A percentile compares a stretch with the other conserved stretches of the same genome.
Conservation (phyloP, 2,329 filamentous ascomycete genomes). For the Curvularia verruculosa region DNA sequence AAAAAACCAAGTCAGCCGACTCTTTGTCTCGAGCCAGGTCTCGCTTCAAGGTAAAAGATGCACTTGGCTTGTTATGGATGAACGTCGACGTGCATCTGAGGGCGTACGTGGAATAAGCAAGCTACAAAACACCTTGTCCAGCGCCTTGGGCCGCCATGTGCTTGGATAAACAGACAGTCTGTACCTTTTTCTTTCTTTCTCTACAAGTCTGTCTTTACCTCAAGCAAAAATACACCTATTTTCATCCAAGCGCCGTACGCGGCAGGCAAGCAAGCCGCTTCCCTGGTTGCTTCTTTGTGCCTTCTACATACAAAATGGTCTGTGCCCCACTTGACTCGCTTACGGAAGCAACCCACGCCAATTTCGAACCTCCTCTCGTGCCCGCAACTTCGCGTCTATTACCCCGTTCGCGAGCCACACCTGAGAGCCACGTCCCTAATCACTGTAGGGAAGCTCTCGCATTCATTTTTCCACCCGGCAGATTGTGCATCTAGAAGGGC, state of each 20-base stretch:
- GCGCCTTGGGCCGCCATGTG: background rate
- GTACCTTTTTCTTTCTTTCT: background rate
- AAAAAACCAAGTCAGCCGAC: background rate
- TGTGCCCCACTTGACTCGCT: conserved; percentile 19
- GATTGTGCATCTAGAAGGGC: conserved; percentile 52
- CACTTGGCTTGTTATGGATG: background rate
- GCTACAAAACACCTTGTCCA: background rate
- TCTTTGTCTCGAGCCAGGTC: background rate
- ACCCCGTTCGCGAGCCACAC: conserved; percentile 36
- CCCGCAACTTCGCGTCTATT: conserved; percentile 40
- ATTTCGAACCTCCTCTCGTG: conserved; percentile 27
- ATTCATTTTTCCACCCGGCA: conserved; percentile 38
- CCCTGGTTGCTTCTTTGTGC: conserved; percentile 23
- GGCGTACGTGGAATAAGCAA: conserved; percentile 1
- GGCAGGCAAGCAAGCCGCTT: conserved; percentile 9
- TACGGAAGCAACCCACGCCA: conserved; percentile 22
- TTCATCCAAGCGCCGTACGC: conserved; percentile 13
- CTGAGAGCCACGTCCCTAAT: conserved; percentile 50
- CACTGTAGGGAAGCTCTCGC: conserved; percentile 49
- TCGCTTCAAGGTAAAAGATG: background rate
- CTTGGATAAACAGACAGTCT: background rate
- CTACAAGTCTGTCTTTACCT: background rate
- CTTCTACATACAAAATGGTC: conserved; percentile 11
- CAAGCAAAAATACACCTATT: too few species aligned
- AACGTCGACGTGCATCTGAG: conserved; percentile 26